A percentile compares a stretch with the other conserved stretches of the same genome.
Evolutionary conservation across 257 asterid species (phyloP).

Genomic region (Fraxinus quadrangulata): DNA sequence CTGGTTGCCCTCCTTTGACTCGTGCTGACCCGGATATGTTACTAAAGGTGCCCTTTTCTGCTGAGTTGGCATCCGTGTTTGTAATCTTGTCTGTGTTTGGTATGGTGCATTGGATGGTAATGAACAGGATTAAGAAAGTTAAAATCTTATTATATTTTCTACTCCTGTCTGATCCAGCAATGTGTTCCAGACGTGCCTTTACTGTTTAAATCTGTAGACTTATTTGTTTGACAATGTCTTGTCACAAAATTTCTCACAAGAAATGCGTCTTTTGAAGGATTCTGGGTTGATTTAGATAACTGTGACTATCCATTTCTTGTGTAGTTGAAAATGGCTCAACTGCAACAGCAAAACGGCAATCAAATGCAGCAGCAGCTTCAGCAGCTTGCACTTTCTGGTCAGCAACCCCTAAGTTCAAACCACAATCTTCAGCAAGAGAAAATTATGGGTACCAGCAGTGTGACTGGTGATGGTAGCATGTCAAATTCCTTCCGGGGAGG

Average conservation of each 20-base stretch:
- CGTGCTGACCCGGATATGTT: constrained; percentile 82
- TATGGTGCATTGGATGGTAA: neutral
- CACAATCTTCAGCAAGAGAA: constrained; percentile 86
- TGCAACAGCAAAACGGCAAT: constrained; percentile 59
- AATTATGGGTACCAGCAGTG: constrained; percentile 65
- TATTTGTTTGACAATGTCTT: neutral
- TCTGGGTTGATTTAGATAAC: neutral
- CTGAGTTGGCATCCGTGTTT: neutral
- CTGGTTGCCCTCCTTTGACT: constrained; percentile 67
- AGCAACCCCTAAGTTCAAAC: constrained; percentile 86
- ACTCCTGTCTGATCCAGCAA: neutral
- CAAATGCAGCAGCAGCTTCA: constrained; percentile 68
- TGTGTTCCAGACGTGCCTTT: neutral
- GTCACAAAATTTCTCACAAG: neutral
- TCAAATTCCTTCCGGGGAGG: constrained; percentile 83
- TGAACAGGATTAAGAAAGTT: neutral
- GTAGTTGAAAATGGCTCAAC: constrained; percentile 72
- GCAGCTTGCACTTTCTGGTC: constrained; percentile 75
- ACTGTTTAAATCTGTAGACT: neutral
- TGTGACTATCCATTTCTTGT: constrained; percentile 23
- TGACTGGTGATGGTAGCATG: constrained; percentile 83
- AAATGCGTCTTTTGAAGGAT: neutral
- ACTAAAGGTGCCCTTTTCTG: constrained; percentile 60
- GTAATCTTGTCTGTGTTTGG: neutral
- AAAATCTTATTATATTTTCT: neutral